These are phyloP conservation scores for Suillus tomentosus DNA, from an alignment of 768 basidiomycete genomes.

Conservation along the genomic window DNA sequence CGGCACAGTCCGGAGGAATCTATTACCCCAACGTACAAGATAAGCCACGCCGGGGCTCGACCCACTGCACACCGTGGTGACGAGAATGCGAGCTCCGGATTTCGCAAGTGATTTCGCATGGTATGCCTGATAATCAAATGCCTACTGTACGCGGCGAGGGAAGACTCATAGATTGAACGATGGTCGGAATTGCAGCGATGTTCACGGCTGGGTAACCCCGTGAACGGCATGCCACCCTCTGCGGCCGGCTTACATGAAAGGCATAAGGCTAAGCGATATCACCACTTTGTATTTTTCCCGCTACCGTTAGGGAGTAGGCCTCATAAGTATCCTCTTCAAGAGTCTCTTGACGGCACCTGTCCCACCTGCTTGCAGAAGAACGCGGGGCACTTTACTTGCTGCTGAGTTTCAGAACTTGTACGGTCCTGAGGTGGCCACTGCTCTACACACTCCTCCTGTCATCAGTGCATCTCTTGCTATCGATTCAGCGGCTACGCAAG, in stretches of 20 bases:
- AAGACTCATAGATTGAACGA: not conserved
- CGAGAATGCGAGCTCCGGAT: not conserved
- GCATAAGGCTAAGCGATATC: slow-evolving; percentile 40
- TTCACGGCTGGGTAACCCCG: not conserved
- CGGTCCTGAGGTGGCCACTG: no score
- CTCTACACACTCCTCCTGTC: no score
- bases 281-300: slow-evolving; percentile 13
- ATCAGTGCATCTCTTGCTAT: no score
- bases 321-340: no score
- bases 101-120: not conserved
- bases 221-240: not conserved
- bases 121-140: not conserved
- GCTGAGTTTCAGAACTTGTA: no score
- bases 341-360: no score
- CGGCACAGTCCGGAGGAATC: not conserved
- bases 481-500: no score
- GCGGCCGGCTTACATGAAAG: slow-evolving; percentile 33
- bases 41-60: not conserved
- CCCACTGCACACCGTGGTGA: not conserved
- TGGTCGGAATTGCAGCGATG: not conserved
- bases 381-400: no score
- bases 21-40: not conserved
- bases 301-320: no score
- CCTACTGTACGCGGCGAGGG: not conserved
- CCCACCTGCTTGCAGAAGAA: no score